Evolutionary conservation across 2,329 filamentous ascomycete genomes (phyloP), one percentile per base, ranked within the genome.

Genomic region (Apiospora sp.): DNA sequence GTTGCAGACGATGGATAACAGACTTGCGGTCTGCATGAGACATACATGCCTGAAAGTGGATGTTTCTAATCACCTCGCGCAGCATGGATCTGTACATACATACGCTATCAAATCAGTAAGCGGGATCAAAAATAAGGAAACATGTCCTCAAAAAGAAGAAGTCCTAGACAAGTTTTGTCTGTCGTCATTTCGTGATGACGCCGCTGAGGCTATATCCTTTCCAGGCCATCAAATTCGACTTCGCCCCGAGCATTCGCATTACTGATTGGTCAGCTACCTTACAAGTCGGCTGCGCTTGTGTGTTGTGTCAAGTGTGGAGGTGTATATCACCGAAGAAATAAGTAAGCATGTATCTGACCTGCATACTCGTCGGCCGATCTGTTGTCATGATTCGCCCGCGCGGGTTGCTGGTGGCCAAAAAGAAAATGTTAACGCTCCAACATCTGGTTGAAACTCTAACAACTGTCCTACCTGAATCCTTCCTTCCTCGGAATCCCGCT

Each of bases 21-120:
- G 51, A 54, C 51, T 54, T 54, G 24, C 54, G 54, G 54, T 61
- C 30, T 61, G 54, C 22, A 61, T 61, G 54, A 61, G 54, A 61
- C 54, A 61, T 54, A 16, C 49, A 54, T 30, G 46, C 46, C n/a
- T 22, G 3, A 16, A 30, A 12, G 30, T 61, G 54, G 30, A 61
- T 34, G n/a, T 58, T 27, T 58, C 51, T 58, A 58, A 58, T 58
- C 51, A 19, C 27, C n/a, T 8, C 16, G n/a, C 51, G 4, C 27
- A 58, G 22, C 37, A 41, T 10, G 6, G 37, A 10, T 41, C 37
- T 27, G 4, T 22, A 19, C 54, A 19, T 30, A 30, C 27, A 30
- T 30, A 30, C 27, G 27, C 27, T 30, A 30, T 30, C 27, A 22
- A 16, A 37, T 61, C 27, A 34, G 27, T 37, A 61, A 61, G 30